Evolutionary conservation across 495 filamentous ascomycete genomes (phyloP), one percentile per base, ranked within the genome.

Genomic region (Neurospora sp.): DNA sequence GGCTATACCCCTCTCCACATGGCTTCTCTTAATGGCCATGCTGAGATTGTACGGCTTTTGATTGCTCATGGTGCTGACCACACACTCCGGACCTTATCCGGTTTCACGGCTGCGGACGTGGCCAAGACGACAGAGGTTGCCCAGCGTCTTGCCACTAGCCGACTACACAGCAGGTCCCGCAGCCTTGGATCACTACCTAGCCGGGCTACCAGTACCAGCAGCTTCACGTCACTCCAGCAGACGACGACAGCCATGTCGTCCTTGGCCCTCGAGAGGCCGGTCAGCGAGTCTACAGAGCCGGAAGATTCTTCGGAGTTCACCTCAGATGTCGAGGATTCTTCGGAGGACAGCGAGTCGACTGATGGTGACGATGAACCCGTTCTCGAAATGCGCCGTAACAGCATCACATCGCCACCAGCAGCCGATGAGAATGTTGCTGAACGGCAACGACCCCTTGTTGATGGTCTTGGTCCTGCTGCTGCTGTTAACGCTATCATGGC

Each of bases 1-100:
- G 94, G 94, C 38, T 94, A 93, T 79, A 92, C 92, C 12, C 89
- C 94, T 12, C 89, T 97, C 84, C 93, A 96, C 76, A 85, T 94
- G 75, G 94, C 94, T 39, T 89, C 92, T n/a, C 84, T 97, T 75
- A 89, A 90, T 79, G 88, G 90, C 42, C 90, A 93, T 76, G 83
- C 87, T 20, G 89, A 94, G 73, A 94, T 96, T 74, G 87, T 96
- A 10, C 87, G 90, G 70, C 87, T 90, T 22, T 88, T 97, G 40
- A 87, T 94, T 69, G 83, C 90, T 35, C 87, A 88, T 39, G 91
- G 93, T 22, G 93, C 92, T 8, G 90, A 93, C 79, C 87, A 91
- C 20, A 89, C 84, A 65, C 79, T 92, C 37, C 88, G 90, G 72
- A 96, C 89, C 77, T 80, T 91, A 22, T 88, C 89, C 69, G 91